These are phyloP conservation scores for Cryptosporidium baileyi DNA, from an alignment of 169 alveolate genomes.

Conservation along the genomic window DNA sequence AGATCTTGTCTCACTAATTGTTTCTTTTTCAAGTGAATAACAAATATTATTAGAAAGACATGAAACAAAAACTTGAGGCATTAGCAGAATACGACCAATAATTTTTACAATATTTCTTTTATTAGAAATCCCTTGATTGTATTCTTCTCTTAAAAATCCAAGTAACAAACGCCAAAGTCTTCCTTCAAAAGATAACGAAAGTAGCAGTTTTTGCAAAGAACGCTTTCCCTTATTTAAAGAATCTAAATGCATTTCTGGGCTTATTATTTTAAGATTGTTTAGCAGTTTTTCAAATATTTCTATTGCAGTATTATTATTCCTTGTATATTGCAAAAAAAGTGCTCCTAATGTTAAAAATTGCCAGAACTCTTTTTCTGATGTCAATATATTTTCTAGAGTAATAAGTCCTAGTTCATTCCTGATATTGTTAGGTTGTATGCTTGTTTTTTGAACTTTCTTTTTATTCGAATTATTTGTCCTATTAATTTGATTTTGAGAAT, in stretches of 20 bases:
- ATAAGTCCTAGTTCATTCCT: constrained; percentile 47
- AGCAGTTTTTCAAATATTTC: constrained; percentile 47
- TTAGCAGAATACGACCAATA: constrained; percentile 8
- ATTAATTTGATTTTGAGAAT: background rate
- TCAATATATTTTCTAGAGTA: constrained; percentile 42
- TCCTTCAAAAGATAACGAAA: constrained; percentile 54
- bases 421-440: background rate
- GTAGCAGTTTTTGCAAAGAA: constrained; percentile 7
- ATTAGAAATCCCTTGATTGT: background rate
- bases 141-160: constrained; percentile 48
- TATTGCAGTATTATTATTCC: constrained; percentile 30
- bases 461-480: background rate
- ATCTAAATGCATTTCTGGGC: constrained; percentile 39
- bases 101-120: constrained; percentile 25
- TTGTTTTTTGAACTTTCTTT: constrained; percentile 4
- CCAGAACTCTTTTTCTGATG: constrained; percentile 54
- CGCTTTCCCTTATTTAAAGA: background rate
- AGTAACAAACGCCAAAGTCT: constrained; percentile 59
- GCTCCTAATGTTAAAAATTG: constrained; percentile 53
- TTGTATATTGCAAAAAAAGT: constrained; percentile 1
- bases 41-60: background rate
- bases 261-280: background rate
- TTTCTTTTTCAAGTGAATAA: constrained; percentile 41
- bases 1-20: constrained; percentile 62
- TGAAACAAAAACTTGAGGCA: constrained; percentile 24